These are phyloP conservation scores for Pulveroboletus ravenelii DNA, from an alignment of 768 basidiomycete genomes.

Conservation along the genomic window DNA sequence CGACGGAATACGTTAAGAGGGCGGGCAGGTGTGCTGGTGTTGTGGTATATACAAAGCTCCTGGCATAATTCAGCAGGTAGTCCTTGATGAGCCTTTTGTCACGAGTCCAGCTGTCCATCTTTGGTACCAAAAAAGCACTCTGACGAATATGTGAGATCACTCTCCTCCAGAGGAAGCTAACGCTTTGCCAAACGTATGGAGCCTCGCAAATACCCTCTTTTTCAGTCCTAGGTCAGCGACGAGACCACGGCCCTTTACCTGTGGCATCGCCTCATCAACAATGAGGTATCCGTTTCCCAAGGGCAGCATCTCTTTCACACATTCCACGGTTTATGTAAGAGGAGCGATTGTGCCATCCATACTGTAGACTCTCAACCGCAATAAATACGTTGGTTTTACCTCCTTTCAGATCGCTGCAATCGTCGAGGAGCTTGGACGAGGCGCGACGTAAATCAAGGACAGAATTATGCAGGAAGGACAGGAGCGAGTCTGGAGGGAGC, in stretches of 20 bases:
- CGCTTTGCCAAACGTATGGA: slow-evolving; percentile 94
- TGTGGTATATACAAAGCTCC: slow-evolving; percentile 90
- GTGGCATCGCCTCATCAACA: slow-evolving; percentile 92
- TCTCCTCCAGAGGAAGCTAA: slow-evolving; percentile 80
- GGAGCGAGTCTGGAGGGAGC: slow-evolving; percentile 31
- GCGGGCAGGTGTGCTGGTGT: slow-evolving; percentile 35
- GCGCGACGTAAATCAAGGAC: slow-evolving; percentile 43
- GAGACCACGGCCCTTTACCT: slow-evolving; percentile 69
- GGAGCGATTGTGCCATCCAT: slow-evolving; percentile 96
- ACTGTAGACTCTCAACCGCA: slow-evolving; percentile 83
- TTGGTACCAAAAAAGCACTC: too few species aligned
- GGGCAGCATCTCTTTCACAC: slow-evolving; percentile 59
- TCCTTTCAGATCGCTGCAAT: slow-evolving; percentile 32
- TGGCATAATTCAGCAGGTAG: slow-evolving; percentile 89
- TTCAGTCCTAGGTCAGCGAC: slow-evolving; percentile 69
- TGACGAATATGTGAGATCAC: slow-evolving; percentile 23
- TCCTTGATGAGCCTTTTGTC: slow-evolving; percentile 65
- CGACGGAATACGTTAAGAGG: slow-evolving; percentile 30
- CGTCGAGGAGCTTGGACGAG: slow-evolving; percentile 38
- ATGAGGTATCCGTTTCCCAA: slow-evolving; percentile 64
- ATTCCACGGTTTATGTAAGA: slow-evolving; percentile 56
- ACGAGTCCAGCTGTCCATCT: slow-evolving; percentile 63
- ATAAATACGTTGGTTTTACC: slow-evolving; percentile 61
- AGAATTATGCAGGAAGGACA: slow-evolving; percentile 72
- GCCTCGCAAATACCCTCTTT: slow-evolving; percentile 62